Evolutionary conservation across 495 filamentous ascomycete genomes (phyloP).

Genomic region (Cladorrhinum samala): DNA sequence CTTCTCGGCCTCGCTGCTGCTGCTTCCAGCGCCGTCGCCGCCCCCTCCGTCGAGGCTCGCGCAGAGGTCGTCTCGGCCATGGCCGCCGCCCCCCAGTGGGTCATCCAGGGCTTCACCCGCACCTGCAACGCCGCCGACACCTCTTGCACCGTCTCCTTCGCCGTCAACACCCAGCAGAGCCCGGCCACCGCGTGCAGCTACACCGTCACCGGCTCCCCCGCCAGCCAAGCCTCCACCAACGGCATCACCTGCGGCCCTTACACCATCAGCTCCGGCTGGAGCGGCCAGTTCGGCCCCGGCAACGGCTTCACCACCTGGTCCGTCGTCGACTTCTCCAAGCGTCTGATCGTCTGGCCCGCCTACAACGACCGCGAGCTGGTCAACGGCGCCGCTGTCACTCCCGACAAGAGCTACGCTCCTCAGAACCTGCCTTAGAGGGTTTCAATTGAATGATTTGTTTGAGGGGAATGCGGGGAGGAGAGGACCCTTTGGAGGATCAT

Average conservation of each 20-base stretch:
- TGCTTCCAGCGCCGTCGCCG: slow-evolving; percentile 15
- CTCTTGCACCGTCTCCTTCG: slow-evolving; percentile 44
- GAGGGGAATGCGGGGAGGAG: too few relatives aligned
- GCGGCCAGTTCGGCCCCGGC: slow-evolving; percentile 46
- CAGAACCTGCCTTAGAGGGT: slow-evolving; percentile 27
- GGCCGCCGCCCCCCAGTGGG: slow-evolving; percentile 40
- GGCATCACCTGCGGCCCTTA: slow-evolving; percentile 41
- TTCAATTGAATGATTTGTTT: too few relatives aligned
- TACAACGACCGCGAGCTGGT: slow-evolving; percentile 43
- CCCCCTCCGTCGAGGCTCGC: slow-evolving; percentile 32
- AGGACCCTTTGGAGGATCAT: too few relatives aligned
- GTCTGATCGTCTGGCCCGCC: slow-evolving; percentile 43
- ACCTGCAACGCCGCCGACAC: slow-evolving; percentile 42
- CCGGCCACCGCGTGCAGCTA: slow-evolving; percentile 31
- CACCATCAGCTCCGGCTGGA: slow-evolving; percentile 50
- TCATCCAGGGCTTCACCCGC: slow-evolving; percentile 41
- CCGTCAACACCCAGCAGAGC: slow-evolving; percentile 34
- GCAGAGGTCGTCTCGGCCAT: slow-evolving; percentile 34
- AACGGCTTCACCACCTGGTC: slow-evolving; percentile 50
- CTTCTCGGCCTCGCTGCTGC: slow-evolving; percentile 35
- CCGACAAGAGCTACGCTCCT: slow-evolving; percentile 50
- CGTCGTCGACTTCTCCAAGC: slow-evolving; percentile 37
- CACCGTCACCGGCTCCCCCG: slow-evolving; percentile 35
- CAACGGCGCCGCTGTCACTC: slow-evolving; percentile 41
- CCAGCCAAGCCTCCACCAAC: slow-evolving; percentile 35